Base-by-base conservation (phyloP, 2,329 filamentous ascomycete genomes). In the Ascochyta fabae region DNA sequence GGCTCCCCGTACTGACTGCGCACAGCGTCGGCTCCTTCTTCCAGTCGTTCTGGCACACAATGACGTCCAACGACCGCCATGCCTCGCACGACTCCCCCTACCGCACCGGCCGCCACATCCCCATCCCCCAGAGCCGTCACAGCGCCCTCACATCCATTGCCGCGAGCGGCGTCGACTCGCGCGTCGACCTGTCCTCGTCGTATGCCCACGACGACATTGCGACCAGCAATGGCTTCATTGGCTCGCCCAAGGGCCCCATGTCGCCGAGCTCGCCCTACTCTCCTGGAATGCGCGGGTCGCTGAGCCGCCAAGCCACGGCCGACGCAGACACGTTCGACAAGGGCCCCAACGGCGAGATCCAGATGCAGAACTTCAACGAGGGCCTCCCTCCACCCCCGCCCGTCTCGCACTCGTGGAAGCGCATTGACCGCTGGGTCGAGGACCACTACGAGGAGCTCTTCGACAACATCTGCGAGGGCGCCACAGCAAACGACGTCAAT, bases 361-460 rank as follows among this genome's bases (percentile, higher is more conserved):
- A 90, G 66, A 95, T 99, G 91, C 95, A 97, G 78, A 90, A 90
- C 59, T 99, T 99, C 79, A 87, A 89, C 69, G 93, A 97, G 65
- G 95, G 95, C 52, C 84, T 92, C 23, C 93, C 95, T 2, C 95
- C 95, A 3, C 87, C 95, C 7, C 95, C 95, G 2, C 92, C 95
- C 6, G 88, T 96, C 35, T 77, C 81, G 44, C 93, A 97, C 78
- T 96, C 94, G 13, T 99, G 95, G 95, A 88, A 84, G 73, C 90
- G 93, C 76, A 97, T 99, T 72, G 94, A 98, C 74, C 83, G 84
- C 36, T 99, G 95, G 95, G 85, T 91, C 52, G 95, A 98, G 70
- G 91, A 95, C 60, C 91, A 98, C 78, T 99, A 97, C 76, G 90
- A 91, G 56, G 95, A 99, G 77, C 85, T 99, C 27, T 95, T 83